Evolutionary conservation across 2,329 filamentous ascomycete species (phyloP), one percentile per base, ranked within the genome.

Genomic region (Chaetomium globosum): DNA sequence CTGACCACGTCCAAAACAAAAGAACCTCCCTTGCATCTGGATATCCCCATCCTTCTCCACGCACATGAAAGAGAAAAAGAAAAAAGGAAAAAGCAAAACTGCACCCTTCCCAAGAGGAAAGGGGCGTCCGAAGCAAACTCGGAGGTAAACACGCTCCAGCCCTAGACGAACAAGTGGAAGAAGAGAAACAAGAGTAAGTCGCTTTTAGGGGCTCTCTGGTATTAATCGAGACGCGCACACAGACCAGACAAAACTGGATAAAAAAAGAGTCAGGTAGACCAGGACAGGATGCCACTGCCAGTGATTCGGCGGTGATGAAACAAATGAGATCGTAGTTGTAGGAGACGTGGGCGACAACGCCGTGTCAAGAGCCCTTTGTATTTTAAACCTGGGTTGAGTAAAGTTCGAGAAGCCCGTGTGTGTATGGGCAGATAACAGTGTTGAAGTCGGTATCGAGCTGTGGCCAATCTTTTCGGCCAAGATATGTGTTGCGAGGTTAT

Each of bases 141-240:
- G 10, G 28, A 28, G 26, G 23, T 28, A 53, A 30, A 30, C 31
- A 49, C 56, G 23, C 39, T 3, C 26, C 39, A 31, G 3, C 39
- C 19, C 19, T 28, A 36, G 6, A 21, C n/a, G n/a, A 26, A 23
- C 13, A 33, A 31, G 30, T 8, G 13, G 46, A 52, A 59, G 39
- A 49, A 49, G 28, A 46, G 28, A 2, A 49, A 49, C 3, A 33
- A 49, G n/a, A 26, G 28, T 28, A 59, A 36, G 19, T 36, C 21
- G 46, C 46, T 59, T 59, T 59, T 51, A 43, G 36, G 26, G 28
- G n/a, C 33, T 59, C 57, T 39, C 46, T 36, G 57, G 46, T 52
- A 59, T 51, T 28, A n/a, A 46, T 53, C 6, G 12, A 30, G 28
- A 51, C 43, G 39, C 55, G 46, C 57, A 52, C 57, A 36, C n/a